Conservation (phyloP, 2,329 filamentous ascomycete genomes). For the Leptodontidium sp. region DNA sequence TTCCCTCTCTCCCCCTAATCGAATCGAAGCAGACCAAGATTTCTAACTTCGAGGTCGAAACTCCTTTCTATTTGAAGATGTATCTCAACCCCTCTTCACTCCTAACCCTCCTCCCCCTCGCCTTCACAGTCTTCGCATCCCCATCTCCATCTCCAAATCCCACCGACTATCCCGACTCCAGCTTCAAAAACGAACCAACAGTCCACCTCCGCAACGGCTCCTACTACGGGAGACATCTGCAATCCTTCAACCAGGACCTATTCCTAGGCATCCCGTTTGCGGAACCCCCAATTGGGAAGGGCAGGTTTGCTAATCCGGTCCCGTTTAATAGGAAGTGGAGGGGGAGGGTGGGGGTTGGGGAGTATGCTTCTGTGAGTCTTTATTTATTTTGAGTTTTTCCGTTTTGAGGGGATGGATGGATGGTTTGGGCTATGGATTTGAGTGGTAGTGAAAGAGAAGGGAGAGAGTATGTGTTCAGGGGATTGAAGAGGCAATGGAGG, state of each 20-base stretch:
- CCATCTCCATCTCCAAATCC: background rate
- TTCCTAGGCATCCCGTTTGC: conserved; percentile 39
- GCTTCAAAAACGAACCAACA: conserved; percentile 4
- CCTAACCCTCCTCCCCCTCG: background rate
- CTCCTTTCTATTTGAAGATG: too few relatives aligned
- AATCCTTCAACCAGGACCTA: conserved; percentile 32
- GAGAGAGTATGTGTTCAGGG: too few relatives aligned
- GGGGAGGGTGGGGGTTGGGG: conserved; percentile 28
- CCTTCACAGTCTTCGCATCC: background rate
- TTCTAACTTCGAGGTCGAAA: too few relatives aligned
- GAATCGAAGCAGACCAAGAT: too few relatives aligned
- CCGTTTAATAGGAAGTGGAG: conserved; percentile 32
- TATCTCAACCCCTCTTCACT: too few relatives aligned
- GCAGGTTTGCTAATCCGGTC: conserved; percentile 29
- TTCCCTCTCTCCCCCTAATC: too few relatives aligned
- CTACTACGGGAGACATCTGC: conserved; percentile 30
- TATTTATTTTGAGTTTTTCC: background rate
- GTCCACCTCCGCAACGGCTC: conserved; percentile 32
- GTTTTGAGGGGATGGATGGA: background rate
- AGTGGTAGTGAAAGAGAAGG: too few relatives aligned
- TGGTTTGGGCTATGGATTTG: too few relatives aligned
- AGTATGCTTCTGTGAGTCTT: conserved; percentile 26
- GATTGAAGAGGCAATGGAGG: too few relatives aligned
- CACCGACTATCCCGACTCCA: background rate
- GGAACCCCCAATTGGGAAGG: conserved; percentile 30